Conservation (phyloP, 768 basidiomycete genomes). For the Dendrothele bispora region DNA sequence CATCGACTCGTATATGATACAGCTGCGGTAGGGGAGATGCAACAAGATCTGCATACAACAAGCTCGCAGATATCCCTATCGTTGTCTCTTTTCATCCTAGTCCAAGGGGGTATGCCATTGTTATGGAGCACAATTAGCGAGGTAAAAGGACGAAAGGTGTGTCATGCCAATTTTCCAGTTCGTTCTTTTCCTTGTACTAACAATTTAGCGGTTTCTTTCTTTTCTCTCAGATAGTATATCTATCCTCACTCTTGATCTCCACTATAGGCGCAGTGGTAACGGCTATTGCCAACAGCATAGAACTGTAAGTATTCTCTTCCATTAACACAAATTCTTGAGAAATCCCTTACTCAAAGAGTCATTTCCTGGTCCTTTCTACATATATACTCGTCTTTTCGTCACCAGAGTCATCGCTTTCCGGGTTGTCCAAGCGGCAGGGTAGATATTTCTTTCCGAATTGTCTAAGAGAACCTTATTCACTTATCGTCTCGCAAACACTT, state of each 20-base stretch:
- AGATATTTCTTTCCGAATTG: slow-evolving; percentile 20
- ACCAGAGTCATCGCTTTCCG: slow-evolving; percentile 67
- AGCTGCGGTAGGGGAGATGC: slow-evolving; percentile 68
- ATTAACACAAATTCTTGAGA: too few species aligned
- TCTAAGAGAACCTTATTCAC: too few species aligned
- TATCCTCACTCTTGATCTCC: slow-evolving; percentile 51
- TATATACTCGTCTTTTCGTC: not conserved
- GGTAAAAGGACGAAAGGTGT: slow-evolving; percentile 73
- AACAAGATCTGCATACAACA: slow-evolving; percentile 58
- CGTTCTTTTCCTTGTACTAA: too few species aligned
- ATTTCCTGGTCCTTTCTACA: too few species aligned
- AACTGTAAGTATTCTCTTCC: slow-evolving; percentile 33
- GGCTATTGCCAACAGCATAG: slow-evolving; percentile 54
- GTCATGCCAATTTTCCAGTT: too few species aligned
- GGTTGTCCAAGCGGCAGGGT: slow-evolving; percentile 65
- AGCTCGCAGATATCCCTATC: slow-evolving; percentile 62
- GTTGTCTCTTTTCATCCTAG: slow-evolving; percentile 66
- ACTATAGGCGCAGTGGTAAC: slow-evolving; percentile 55
- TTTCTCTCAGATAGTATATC: slow-evolving; percentile 59
- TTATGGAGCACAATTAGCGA: slow-evolving; percentile 71
- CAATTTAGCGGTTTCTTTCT: too few species aligned
- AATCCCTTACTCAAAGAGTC: too few species aligned
- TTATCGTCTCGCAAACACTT: too few species aligned
- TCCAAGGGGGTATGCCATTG: slow-evolving; percentile 69
- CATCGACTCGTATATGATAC: not conserved